phyloP scores from a whole-genome alignment of 1,284 basidiomycete species.

The Mycosarcoma mackinlayi region DNA sequence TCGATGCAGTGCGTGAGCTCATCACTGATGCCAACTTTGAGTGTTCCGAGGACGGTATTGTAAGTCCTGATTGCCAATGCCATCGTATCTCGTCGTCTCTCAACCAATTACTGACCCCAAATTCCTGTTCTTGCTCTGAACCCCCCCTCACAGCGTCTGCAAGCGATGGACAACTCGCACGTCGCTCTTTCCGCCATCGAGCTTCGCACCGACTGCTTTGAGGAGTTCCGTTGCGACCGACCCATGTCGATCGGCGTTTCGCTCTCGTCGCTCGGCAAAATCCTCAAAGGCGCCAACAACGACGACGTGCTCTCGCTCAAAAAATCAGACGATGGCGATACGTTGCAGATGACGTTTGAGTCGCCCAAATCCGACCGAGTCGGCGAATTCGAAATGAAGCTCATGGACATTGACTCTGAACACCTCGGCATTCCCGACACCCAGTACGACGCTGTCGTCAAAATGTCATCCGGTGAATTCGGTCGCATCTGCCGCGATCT shows the following conservation, averaged over 20 bases:
- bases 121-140: too few relatives aligned
- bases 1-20: constrained; percentile 89
- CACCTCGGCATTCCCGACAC: constrained; percentile 98
- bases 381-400: constrained; percentile 98
- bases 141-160: constrained; percentile 69
- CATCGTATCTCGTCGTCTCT: too few relatives aligned
- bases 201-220: constrained; percentile 69
- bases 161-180: constrained; percentile 99
- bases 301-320: constrained; percentile 93
- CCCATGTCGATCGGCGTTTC: constrained; percentile 79
- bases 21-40: constrained; percentile 98
- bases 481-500: constrained; percentile 92
- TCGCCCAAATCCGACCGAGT: constrained; percentile 90
- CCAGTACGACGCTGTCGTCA: constrained; percentile 93
- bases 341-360: constrained; percentile 90
- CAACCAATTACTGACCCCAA: too few relatives aligned
- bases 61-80: too few relatives aligned
- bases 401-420: constrained; percentile 98
- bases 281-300: constrained; percentile 96
- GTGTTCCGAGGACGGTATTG: constrained; percentile 92
- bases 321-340: constrained; percentile 90
- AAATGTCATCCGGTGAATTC: constrained; percentile 88
- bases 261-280: constrained; percentile 88
- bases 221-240: constrained; percentile 87
- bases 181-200: constrained; percentile 93